Base-by-base conservation (phyloP, 2,329 filamentous ascomycete species). In the Paraphoma chrysanthemicola region DNA sequence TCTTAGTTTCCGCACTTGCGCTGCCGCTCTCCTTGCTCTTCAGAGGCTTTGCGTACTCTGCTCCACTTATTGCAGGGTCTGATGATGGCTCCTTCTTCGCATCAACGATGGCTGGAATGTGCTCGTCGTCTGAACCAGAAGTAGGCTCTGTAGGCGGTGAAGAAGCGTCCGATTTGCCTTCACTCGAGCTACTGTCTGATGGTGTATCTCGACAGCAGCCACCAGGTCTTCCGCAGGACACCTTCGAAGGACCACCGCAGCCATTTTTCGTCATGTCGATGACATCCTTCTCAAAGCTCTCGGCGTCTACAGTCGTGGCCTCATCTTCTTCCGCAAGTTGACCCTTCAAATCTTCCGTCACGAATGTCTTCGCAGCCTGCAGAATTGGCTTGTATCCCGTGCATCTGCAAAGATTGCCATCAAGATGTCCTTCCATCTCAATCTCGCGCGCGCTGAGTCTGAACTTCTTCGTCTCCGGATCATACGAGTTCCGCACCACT, bases 361-460 rank as follows among this genome's bases (percentile, higher is more conserved):
- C 90, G 72, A 98, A 98, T 0, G 91, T 94, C 69, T 95, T 92
- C 1, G 94, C 94, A 6, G 94, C 93, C 73, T 98, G 92, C 1
- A 98, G 80, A 45, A 98, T 97, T 0, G 94, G 92, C 50, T 93
- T 85, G 73, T 98, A 98, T 0, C 94, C 94, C 0, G 94, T 98
- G 76, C 94, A 98, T 47, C 94, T 86, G 71, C 94, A 98, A 36
- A 98, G 80, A 64, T 98, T 98, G 0, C 94, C 94, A 74, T 98
- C 94, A 68, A 98, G 64, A 91, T 91, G 74, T 1, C 75, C 75
- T 46, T 77, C 72, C 58, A 72, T 63, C 54, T 78, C 77, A 12
- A 78, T 71, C 18, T 77, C 74, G 12, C 68, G 64, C 10, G 70
- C 70, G 44, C 68, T 74, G 9, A 78, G 66, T 23, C 63, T 62